Evolutionary conservation across 148 eudicot species (phyloP), one percentile per base, ranked within the genome.

Genomic region (Rhododendron griersonianum): DNA sequence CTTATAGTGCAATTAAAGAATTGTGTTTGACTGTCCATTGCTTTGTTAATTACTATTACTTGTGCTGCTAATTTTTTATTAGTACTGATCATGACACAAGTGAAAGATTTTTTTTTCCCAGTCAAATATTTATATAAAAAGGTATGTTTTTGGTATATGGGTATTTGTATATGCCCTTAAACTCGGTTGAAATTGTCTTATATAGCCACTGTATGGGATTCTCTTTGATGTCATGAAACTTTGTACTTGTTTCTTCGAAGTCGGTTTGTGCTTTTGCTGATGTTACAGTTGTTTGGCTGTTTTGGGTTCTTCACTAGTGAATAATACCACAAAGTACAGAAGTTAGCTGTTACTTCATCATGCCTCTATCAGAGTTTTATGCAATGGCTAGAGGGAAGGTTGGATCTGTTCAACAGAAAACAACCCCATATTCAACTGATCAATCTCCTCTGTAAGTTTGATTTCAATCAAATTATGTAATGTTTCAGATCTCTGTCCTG

Each of bases 361-460:
- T 96, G 98, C 95, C 98, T 86, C 88, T 95, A 50, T 90, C 98
- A 86, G 98, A 95, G 86, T 89, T 95, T 23, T 87, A 92, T 86
- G 87, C 89, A 87, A 86, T 92, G 93, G 87, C 90, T 55, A 89
- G 83, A 69, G 93, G 93, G 84, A 90, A 94, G 88, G 78, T 86
- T 85, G 94, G 92, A 86, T 82, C 92, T 59, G 78, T 84, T 33
- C 93, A 92, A 67, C 92, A 88, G 48, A 93, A 80, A 86, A 41
- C 91, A 78, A 59, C 89, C 44, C 41, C 84, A 81, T 65, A 73
- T 88, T 87, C 92, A 51, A 44, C 86, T 81, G 92, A 89, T 90
- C 84, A 88, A 67, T 88, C 94, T 86, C 81, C 76, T 85, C 81
- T 89, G 99, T 96, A 94, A 78, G 93, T 91, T 85, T 83, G 35